A percentile compares a stretch with the other conserved stretches of the same genome.
Evolutionary conservation across 1,284 basidiomycete genomes (phyloP).

Genomic region (Ustilago lituana): DNA sequence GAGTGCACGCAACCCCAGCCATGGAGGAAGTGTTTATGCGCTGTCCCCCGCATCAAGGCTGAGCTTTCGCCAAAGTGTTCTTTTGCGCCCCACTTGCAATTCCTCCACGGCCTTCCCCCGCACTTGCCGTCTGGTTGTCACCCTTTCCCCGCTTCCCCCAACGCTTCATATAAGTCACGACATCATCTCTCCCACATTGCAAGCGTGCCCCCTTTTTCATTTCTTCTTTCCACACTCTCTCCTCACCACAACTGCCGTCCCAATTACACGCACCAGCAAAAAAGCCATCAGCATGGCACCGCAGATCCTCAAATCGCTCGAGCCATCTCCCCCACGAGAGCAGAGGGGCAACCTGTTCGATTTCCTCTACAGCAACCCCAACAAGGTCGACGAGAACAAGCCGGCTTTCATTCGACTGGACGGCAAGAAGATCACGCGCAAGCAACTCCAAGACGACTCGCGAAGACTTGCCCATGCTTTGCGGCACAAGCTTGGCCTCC

Average conservation of each 20-base stretch:
- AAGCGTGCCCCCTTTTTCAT: no score
- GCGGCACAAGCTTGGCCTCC: slow-evolving; percentile 51
- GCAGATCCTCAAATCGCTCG: slow-evolving; percentile 47
- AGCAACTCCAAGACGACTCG: slow-evolving; percentile 44
- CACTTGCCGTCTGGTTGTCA: no score
- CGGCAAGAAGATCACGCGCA: slow-evolving; percentile 53
- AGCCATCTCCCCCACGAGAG: slow-evolving; percentile 27
- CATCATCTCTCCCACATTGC: no score
- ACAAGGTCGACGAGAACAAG: slow-evolving; percentile 46
- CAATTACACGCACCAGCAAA: neutral
- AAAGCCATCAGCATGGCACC: slow-evolving; percentile 32
- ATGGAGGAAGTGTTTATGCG: no score
- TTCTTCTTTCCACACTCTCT: neutral
- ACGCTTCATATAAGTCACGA: neutral
- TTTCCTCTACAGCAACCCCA: slow-evolving; percentile 53
- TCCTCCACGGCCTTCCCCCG: no score
- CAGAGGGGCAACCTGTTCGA: slow-evolving; percentile 53
- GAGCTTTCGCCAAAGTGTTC: no score
- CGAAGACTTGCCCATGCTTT: slow-evolving; percentile 50
- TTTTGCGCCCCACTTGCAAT: no score
- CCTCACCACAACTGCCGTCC: neutral
- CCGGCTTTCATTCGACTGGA: slow-evolving; percentile 53
- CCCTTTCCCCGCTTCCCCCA: neutral
- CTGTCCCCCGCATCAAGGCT: neutral
- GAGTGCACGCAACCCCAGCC: no score